Conservation (phyloP, 2,329 filamentous ascomycete species). For the Sporothrix mexicana region DNA sequence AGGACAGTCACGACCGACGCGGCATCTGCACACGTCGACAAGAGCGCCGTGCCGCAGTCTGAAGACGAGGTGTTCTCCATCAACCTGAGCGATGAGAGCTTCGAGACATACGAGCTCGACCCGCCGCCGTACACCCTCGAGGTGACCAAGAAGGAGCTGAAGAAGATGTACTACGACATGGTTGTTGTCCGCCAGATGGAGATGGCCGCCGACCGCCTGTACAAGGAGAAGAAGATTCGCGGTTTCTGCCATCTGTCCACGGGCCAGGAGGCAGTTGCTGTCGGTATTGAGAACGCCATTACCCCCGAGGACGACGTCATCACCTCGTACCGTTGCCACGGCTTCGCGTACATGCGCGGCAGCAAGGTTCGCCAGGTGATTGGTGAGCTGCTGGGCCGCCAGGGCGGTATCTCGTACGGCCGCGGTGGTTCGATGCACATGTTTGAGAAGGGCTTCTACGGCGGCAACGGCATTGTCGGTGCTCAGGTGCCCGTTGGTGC, state of each 20-base stretch:
- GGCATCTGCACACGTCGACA: constrained; percentile 86
- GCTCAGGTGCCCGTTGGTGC: constrained; percentile 97
- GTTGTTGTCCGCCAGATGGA: constrained; percentile 96
- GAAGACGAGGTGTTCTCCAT: constrained; percentile 94
- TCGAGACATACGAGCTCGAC: constrained; percentile 99
- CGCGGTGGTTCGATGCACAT: constrained; percentile 99
- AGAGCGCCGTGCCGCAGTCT: constrained; percentile 74
- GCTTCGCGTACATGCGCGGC: constrained; percentile 96
- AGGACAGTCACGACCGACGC: constrained; percentile 94
- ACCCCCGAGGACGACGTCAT: constrained; percentile 92
- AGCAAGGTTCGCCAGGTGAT: constrained; percentile 90
- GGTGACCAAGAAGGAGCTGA: constrained; percentile 96
- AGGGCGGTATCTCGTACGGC: constrained; percentile 96
- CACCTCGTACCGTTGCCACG: constrained; percentile 98
- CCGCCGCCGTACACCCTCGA: constrained; percentile 90
- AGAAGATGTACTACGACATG: constrained; percentile 99
- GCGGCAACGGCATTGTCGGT: constrained; percentile 98
- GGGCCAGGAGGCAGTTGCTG: constrained; percentile 95
- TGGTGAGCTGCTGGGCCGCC: constrained; percentile 90
- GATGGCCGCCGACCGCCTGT: constrained; percentile 97
- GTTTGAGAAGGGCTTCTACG: constrained; percentile 98
- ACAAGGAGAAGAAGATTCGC: constrained; percentile 99
- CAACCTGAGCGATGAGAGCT: constrained; percentile 95
- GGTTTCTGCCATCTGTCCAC: constrained; percentile 99
- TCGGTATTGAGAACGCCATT: constrained; percentile 96